Conservation (phyloP, 306 rosid species). For the Delonix regia region DNA sequence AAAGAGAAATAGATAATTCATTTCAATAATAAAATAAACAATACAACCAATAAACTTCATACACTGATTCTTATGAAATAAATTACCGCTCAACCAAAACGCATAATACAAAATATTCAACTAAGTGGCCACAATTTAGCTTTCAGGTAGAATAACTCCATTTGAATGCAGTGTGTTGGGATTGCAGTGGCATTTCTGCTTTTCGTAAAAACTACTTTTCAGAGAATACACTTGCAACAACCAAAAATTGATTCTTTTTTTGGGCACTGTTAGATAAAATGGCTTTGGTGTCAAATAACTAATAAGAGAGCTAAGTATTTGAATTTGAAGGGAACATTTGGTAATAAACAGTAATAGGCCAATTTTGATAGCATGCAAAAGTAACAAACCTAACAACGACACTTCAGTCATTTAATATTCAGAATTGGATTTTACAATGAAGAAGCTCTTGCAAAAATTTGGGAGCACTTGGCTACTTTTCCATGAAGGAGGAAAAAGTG, state of each 20-base stretch:
- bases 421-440: background rate
- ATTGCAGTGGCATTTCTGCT: background rate
- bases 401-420: background rate
- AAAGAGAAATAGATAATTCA: background rate
- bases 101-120: background rate
- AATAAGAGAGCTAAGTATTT: background rate
- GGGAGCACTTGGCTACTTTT: background rate
- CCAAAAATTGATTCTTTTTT: background rate
- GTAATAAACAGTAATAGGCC: background rate
- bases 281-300: background rate
- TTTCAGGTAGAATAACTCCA: background rate
- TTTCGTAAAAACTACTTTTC: background rate
- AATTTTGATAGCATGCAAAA: background rate
- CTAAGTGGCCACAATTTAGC: background rate
- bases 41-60: background rate
- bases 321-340: background rate
- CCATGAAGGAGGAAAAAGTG: background rate
- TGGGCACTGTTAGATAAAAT: background rate
- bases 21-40: constrained; percentile 5
- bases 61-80: background rate
- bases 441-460: background rate
- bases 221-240: background rate
- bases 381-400: background rate
- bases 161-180: background rate
- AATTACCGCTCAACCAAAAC: background rate